Base-by-base conservation (phyloP, 345 rosid genomes). In the Populus ilicifolia region DNA sequence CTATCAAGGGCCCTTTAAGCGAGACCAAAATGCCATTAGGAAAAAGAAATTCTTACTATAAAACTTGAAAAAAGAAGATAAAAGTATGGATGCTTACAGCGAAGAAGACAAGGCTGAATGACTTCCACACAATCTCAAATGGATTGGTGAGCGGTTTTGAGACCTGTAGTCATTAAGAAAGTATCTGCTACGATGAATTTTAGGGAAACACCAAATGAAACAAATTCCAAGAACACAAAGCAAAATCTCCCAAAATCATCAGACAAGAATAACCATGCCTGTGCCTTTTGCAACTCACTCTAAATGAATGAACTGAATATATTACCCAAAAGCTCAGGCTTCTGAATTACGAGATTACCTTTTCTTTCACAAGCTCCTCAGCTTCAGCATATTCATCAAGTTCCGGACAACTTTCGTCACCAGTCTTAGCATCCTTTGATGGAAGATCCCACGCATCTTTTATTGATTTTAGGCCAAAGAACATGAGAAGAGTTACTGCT, bases 371-470 rank as follows among this genome's bases (percentile, higher is more conserved):
- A 77, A 96, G 99, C 77, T 92, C 98, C 81, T 96, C 96, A 67
- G 98, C 99, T 92, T 92, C 96, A 38, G 80, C 88, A 46, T 84
- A 92, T 80, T 96, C 99, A 78, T 86, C 98, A 25, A 92, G 97
- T 79, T 86, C 97, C 30, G 88, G 82, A 76, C 92, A 79, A 48
- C 74, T 83, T 78, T 85, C 81, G 33, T 84, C 88, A 75, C 94
- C 92, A 74, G 70, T 83, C 86, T 87, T 90, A 64, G 75, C 84
- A 27, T 70, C 87, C 12, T 77, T 83, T 23, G 91, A 81, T 29
- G 97, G 98, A 85, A 93, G 88, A 77, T 90, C 89, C 98, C 99
- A 96, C 54, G 99, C 96, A 81, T 93, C 98, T 87, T 96, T 96
- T 81, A 96, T 89, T 65, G 99, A 89, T 87, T 96, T 96, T 72